phyloP scores from a whole-genome alignment of 1,139 yeast species.

The Saccharomycopsis hybrid region DNA sequence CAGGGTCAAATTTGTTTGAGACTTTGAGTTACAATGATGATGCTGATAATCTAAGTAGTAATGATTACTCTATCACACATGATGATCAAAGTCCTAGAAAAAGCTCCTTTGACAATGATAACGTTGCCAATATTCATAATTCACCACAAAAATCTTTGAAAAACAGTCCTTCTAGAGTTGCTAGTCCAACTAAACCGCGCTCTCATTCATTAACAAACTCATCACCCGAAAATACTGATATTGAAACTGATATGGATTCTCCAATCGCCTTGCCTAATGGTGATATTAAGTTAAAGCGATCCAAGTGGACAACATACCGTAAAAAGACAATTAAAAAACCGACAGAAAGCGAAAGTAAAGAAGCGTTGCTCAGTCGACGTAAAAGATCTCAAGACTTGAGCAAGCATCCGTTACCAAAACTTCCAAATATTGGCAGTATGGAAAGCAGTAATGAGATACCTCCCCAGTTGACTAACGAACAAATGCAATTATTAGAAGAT shows the following conservation, averaged over 20 bases:
- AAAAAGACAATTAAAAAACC: constrained; percentile 25
- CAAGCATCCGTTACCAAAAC: constrained; percentile 19
- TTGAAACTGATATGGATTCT: constrained; percentile 11
- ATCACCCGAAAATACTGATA: constrained; percentile 11
- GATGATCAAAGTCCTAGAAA: background rate
- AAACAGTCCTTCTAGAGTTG: constrained; percentile 1
- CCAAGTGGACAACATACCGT: constrained; percentile 33
- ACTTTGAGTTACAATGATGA: no score
- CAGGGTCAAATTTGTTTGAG: no score
- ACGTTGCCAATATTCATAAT: no score
- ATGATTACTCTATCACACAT: no score
- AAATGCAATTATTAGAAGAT: constrained; percentile 8
- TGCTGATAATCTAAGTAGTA: background rate
- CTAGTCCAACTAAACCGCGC: constrained; percentile 10
- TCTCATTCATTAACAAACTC: constrained; percentile 7
- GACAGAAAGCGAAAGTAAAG: constrained; percentile 12
- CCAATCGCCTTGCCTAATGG: constrained; percentile 25
- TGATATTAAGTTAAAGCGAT: constrained; percentile 29
- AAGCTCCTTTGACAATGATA: constrained; percentile 4
- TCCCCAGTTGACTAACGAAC: constrained; percentile 10
- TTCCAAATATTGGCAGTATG: constrained; percentile 7
- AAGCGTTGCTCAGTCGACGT: constrained; percentile 8
- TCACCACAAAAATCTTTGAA: no score
- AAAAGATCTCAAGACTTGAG: constrained; percentile 18
- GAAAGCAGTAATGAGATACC: no score